Conservation (phyloP, 768 basidiomycete genomes). For the Suillus americanus region DNA sequence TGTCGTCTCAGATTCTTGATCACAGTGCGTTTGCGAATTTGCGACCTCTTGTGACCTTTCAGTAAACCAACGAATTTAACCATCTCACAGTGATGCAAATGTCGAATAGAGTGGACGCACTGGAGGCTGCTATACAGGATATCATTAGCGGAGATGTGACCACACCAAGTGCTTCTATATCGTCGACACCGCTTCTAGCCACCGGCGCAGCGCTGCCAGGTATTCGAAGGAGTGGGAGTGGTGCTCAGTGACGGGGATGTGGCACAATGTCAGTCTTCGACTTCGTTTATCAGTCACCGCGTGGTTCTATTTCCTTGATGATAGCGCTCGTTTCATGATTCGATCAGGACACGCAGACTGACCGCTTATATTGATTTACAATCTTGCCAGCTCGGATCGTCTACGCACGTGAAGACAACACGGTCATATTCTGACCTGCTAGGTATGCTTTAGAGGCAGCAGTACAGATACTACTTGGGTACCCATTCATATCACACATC, state of each 20-base stretch:
- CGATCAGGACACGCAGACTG: background rate
- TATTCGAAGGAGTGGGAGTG: slow-evolving; percentile 45
- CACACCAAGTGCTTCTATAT: slow-evolving; percentile 54
- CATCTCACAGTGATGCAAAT: slow-evolving; percentile 77
- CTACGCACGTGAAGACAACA: background rate
- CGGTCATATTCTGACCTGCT: background rate
- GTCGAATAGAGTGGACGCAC: slow-evolving; percentile 86
- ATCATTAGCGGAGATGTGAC: slow-evolving; percentile 76
- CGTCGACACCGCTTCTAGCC: slow-evolving; percentile 46
- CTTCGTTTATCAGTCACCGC: background rate
- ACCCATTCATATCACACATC: background rate
- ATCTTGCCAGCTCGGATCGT: background rate
- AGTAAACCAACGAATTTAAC: slow-evolving; percentile 6
- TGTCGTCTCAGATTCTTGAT: slow-evolving; percentile 87
- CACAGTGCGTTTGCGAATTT: slow-evolving; percentile 59
- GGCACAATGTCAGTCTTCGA: background rate
- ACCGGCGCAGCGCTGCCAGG: slow-evolving; percentile 31
- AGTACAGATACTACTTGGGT: background rate
- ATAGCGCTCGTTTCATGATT: background rate
- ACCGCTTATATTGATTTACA: background rate
- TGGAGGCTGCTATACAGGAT: slow-evolving; percentile 90
- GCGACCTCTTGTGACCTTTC: slow-evolving; percentile 7
- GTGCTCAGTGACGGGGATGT: slow-evolving; percentile 9
- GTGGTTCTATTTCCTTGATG: background rate
- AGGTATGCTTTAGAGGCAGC: background rate